Evolutionary conservation across 805 yeast genomes (phyloP).

Genomic region (Ogataea glucozyma): DNA sequence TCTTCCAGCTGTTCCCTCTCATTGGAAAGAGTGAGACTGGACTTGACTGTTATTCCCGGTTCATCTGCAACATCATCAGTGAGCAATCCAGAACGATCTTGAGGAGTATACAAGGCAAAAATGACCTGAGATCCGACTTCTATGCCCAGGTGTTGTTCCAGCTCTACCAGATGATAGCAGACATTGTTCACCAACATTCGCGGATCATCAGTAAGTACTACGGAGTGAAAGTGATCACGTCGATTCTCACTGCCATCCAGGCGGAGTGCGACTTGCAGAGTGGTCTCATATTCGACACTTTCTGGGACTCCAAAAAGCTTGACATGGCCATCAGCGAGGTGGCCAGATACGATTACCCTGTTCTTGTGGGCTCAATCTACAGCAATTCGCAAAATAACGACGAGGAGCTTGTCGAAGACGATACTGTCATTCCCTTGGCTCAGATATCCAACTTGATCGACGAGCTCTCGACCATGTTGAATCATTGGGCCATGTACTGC

Average conservation of each 20-base stretch:
- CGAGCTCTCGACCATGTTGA: constrained; percentile 75
- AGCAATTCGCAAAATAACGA: constrained; percentile 31
- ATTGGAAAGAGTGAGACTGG: constrained; percentile 75
- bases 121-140: constrained; percentile 45
- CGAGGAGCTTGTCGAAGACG: constrained; percentile 26
- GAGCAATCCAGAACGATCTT: constrained; percentile 73
- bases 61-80: constrained; percentile 81
- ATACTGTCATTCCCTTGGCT: constrained; percentile 47
- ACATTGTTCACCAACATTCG: constrained; percentile 83
- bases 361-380: constrained; percentile 37
- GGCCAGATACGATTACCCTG: constrained; percentile 53
- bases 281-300: constrained; percentile 83
- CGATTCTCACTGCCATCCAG: constrained; percentile 74
- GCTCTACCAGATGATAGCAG: constrained; percentile 80
- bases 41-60: constrained; percentile 75
- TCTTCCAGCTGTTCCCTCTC: constrained; percentile 85
- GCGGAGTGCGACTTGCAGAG: constrained; percentile 91
- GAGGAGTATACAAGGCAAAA: constrained; percentile 41
- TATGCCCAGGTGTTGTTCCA: constrained; percentile 63
- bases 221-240: constrained; percentile 61
- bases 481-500: constrained; percentile 82
- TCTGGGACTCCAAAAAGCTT: constrained; percentile 69
- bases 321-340: constrained; percentile 57
- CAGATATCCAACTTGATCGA: constrained; percentile 65
- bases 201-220: constrained; percentile 74